Evolutionary conservation across 495 filamentous ascomycete species (phyloP).

Genomic region (Annulohypoxylon maeteangense): DNA sequence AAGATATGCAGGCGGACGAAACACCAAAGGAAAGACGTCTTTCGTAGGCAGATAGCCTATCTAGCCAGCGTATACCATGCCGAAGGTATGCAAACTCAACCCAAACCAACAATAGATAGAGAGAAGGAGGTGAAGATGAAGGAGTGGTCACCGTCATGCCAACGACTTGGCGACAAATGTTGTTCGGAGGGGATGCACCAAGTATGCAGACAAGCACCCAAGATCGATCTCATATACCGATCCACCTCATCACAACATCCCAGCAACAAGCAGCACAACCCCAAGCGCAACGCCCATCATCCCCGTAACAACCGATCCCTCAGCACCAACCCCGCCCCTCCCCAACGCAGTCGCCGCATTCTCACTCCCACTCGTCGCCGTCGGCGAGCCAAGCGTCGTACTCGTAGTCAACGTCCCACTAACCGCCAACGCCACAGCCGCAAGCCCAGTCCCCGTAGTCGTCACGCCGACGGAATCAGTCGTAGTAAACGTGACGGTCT

Average conservation of each 20-base stretch:
- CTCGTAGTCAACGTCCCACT: conserved; percentile 53
- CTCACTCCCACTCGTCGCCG: conserved; percentile 29
- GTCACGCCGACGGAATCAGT: conserved; percentile 48
- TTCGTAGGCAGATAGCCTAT: neutral
- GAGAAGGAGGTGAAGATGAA: neutral
- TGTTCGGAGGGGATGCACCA: too few species aligned
- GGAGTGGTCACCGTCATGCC: neutral
- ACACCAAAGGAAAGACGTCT: neutral
- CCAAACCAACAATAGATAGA: neutral
- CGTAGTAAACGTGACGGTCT: conserved; percentile 51
- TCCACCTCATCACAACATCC: conserved; percentile 51
- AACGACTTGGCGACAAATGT: neutral
- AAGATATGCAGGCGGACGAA: neutral
- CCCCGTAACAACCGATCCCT: conserved; percentile 50
- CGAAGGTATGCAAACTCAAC: neutral
- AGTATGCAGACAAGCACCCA: neutral
- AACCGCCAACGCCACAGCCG: conserved; percentile 53
- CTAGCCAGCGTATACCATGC: neutral
- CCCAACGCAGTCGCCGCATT: conserved; percentile 22
- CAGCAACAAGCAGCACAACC: conserved; percentile 53
- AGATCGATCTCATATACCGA: neutral
- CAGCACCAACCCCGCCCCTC: conserved; percentile 25
- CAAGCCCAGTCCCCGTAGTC: conserved; percentile 52
- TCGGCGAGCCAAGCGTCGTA: conserved; percentile 41
- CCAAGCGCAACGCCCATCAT: conserved; percentile 52